Conservation (phyloP, 805 yeast species). For the Blastobotrys mokoenaii region DNA sequence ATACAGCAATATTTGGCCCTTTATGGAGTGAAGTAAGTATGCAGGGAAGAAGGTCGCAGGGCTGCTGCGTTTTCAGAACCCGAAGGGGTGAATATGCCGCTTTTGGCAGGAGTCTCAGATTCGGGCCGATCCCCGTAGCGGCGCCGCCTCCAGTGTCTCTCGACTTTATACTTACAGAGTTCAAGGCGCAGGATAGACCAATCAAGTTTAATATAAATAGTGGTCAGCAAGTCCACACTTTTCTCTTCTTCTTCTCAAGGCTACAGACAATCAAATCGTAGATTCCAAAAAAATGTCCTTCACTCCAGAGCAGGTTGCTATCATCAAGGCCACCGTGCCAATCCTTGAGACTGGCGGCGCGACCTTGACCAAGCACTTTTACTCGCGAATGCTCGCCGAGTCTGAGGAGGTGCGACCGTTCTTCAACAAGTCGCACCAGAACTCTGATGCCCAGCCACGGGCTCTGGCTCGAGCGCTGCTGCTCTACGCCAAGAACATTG, state of each 20-base stretch:
- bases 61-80: too few species aligned
- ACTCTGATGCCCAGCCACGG: constrained; percentile 42
- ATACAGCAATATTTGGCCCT: too few species aligned
- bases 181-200: too few species aligned
- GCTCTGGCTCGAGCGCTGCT: constrained; percentile 56
- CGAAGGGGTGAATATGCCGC: too few species aligned
- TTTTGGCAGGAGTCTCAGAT: too few species aligned
- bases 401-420: constrained; percentile 49
- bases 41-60: too few species aligned
- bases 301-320: constrained; percentile 9
- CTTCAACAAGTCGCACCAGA: constrained; percentile 55
- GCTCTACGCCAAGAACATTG: constrained; percentile 39
- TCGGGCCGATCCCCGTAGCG: too few species aligned
- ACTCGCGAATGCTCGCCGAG: constrained; percentile 44
- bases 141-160: too few species aligned
- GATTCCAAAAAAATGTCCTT: constrained; percentile 1
- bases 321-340: constrained; percentile 21
- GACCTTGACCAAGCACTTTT: constrained; percentile 45
- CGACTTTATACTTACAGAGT: too few species aligned
- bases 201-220: neutral
- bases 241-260: neutral
- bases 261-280: neutral
- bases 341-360: constrained; percentile 37
- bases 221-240: neutral
- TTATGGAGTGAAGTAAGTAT: too few species aligned